These are phyloP conservation scores for Hemisphaericaspora xylanilytica DNA, from an alignment of 1,139 yeast genomes.

Conservation along the genomic window DNA sequence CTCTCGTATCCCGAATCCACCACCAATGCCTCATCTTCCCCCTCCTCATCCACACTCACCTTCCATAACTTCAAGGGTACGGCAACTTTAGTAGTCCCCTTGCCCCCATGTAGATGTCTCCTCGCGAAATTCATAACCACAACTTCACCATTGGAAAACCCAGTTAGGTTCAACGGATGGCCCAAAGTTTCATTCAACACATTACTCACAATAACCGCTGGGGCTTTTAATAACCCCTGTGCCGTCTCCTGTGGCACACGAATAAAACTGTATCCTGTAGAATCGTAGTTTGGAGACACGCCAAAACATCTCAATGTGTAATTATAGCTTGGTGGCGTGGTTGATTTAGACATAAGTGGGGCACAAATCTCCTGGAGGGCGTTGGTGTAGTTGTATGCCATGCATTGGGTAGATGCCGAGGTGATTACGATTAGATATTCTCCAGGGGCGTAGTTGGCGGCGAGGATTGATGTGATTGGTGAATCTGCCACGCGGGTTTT, in stretches of 20 bases:
- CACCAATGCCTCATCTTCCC: slow-evolving; percentile 13
- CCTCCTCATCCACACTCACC: slow-evolving; percentile 14
- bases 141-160: slow-evolving; percentile 61
- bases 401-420: slow-evolving; percentile 47
- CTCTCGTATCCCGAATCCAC: slow-evolving; percentile 28
- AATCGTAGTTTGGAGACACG: slow-evolving; percentile 28
- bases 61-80: slow-evolving; percentile 40
- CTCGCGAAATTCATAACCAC: slow-evolving; percentile 36
- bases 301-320: slow-evolving; percentile 24
- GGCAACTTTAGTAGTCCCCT: slow-evolving; percentile 28
- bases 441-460: slow-evolving; percentile 28
- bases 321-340: slow-evolving; percentile 29
- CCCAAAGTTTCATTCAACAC: slow-evolving; percentile 34
- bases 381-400: slow-evolving; percentile 43
- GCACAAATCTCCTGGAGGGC: slow-evolving; percentile 30
- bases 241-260: slow-evolving; percentile 39
- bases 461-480: slow-evolving; percentile 45
- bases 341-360: slow-evolving; percentile 21
- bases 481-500: slow-evolving; percentile 48
- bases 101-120: slow-evolving; percentile 34
- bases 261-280: slow-evolving; percentile 27
- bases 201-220: slow-evolving; percentile 28
- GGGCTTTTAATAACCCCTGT: slow-evolving; percentile 28
- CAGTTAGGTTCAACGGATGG: slow-evolving; percentile 64
- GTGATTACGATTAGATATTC: slow-evolving; percentile 41